A percentile compares a stretch with the other conserved stretches of the same genome.
These are phyloP conservation scores for Euphorbia lathyris DNA, from an alignment of 345 rosid species.

Conservation along the genomic window DNA sequence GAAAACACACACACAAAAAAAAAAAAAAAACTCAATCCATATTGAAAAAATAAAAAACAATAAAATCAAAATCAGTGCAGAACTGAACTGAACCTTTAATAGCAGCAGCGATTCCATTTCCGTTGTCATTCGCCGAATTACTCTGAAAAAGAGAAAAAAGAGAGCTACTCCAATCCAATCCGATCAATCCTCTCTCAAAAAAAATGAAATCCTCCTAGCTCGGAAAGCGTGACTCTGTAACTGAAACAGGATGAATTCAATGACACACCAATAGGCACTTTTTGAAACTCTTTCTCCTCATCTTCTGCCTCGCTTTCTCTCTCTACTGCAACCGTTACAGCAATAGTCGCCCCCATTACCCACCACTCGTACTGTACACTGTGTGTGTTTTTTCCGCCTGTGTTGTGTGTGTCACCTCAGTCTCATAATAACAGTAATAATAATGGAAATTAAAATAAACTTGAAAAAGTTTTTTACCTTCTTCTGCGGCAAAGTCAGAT, in stretches of 20 bases:
- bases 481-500: conserved; percentile 4
- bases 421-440: too few species aligned
- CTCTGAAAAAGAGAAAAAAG: neutral
- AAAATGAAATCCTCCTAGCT: too few species aligned
- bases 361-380: conserved; percentile 19
- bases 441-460: too few species aligned
- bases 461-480: too few species aligned
- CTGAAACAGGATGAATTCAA: neutral
- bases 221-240: neutral
- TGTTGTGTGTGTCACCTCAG: neutral
- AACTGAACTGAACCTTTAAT: conserved; percentile 20
- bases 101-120: conserved; percentile 15
- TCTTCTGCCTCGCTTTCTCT: conserved; percentile 18
- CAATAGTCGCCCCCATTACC: conserved; percentile 21
- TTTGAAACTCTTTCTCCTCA: neutral
- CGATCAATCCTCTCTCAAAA: too few species aligned
- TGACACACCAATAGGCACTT: neutral
- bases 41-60: too few species aligned
- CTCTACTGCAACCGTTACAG: conserved; percentile 19
- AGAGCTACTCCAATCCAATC: too few species aligned
- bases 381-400: neutral
- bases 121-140: conserved; percentile 23
- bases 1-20: too few species aligned
- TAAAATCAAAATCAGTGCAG: too few species aligned
- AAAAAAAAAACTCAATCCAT: too few species aligned